Base-by-base conservation (phyloP, 2,329 filamentous ascomycete species). In the Colletotrichum limetticola region DNA sequence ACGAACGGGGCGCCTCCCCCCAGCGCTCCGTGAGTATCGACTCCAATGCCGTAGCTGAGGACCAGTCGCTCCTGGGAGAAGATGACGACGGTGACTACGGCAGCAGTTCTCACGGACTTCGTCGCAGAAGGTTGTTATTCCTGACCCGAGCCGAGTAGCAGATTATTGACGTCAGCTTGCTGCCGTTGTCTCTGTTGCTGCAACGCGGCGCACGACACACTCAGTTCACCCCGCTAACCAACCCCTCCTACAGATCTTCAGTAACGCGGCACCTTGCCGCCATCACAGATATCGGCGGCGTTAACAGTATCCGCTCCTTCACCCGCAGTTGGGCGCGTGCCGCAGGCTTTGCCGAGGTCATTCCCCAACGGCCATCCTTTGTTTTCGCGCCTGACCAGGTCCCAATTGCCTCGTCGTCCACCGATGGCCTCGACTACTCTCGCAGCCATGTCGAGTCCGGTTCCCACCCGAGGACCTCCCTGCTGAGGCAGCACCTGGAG, bases 261-360 rank as follows among this genome's bases (percentile, higher is more conserved):
- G 84, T 90, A 52, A 88, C 87, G 37, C 86, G 89, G 74, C 86
- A 87, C 42, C 82, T 94, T 46, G 83, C 88, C 30, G 85, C 87
- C 66, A 80, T 92, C 66, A 86, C 89, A 76, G 92, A 97, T 74
- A 92, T 94, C 60, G 97, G 96, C 75, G 96, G 96, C 63, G 93
- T 95, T 74, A 98, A 98, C 86, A 97, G 94, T 82, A 93, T 98
- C 78, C 93, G 97, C 79, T 97, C 95, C 78, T 98, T 98, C 80
- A 94, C 95, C 57, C 91, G 93, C 74, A 97, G 94, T 77, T 98
- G 95, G 93, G 94, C 96, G 83, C 92, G 96, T 80, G 96, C 96
- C 49, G 95, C 95, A 30, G 92, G 89, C 70, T 98, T 98, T 82
- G 90, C 91, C 75, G 95, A 98, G 81, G 94, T 98, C 76, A 92